A percentile compares a stretch with the other conserved stretches of the same genome.
Conservation (phyloP, 1,284 basidiomycete species). For the Takashimella koratensis region DNA sequence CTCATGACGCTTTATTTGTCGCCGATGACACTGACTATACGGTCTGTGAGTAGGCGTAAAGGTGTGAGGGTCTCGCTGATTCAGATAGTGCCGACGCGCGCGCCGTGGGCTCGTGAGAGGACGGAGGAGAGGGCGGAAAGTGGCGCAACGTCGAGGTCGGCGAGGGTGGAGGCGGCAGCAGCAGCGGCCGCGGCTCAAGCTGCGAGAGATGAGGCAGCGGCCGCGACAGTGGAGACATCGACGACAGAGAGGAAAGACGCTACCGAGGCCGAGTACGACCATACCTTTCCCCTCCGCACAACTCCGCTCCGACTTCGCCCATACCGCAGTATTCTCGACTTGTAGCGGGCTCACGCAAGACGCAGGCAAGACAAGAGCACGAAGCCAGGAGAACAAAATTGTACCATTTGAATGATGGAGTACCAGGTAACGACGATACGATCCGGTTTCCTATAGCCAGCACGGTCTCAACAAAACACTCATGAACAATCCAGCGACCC, state of each 20-base stretch:
- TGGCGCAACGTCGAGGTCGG: neutral
- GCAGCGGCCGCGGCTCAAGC: neutral
- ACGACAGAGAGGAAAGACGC: neutral
- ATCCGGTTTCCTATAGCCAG: no score
- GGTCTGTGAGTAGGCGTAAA: no score
- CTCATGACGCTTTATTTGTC: no score
- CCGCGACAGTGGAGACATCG: constrained; percentile 3
- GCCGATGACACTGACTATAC: no score
- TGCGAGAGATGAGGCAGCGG: constrained; percentile 5
- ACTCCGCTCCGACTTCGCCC: neutral
- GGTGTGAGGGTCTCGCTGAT: no score
- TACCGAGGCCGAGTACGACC: neutral
- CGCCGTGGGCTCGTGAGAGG: neutral
- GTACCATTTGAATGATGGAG: no score
- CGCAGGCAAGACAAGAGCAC: neutral
- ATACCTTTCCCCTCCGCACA: neutral
- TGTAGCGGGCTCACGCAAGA: neutral
- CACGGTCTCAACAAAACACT: no score
- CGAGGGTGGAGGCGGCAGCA: neutral
- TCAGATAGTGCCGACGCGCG: no score
- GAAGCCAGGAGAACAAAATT: no score
- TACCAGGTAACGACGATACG: no score
- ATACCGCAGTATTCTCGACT: constrained; percentile 9
- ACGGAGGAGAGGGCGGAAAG: neutral
- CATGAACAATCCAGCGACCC: no score